Base-by-base conservation (phyloP, 2,329 filamentous ascomycete species). In the Cladosporium sphaerospermum region DNA sequence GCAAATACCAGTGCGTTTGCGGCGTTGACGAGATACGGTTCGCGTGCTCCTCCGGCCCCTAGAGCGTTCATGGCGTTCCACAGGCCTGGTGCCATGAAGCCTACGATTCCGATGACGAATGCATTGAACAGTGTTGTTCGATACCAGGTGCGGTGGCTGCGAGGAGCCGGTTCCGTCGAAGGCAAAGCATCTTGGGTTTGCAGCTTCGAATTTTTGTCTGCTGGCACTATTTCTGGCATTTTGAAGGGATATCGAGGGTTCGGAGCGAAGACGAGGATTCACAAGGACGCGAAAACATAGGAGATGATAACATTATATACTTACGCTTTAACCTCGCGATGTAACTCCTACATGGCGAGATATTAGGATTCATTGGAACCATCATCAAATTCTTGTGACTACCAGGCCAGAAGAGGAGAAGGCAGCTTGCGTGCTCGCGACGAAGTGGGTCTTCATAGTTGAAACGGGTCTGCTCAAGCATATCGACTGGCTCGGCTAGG, bases 41-140 rank as follows among this genome's bases (percentile, higher is more conserved):
- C 70, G 54, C 79, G 73, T 1, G 74, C 74, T 23, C 78, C 78
- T 37, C 78, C 78, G 1, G 77, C 78, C 13, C 78, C 78, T 4
- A 78, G 65, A 1, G 71, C 68, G 56, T 77, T 79, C 74, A 80
- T 78, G 1, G 78, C 78, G 61, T 78, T 80, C 78, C 78, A 81
- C 3, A 81, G 62, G 0, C 75, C 75, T 0, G 75, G 75, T 0
- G 73, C 73, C 34, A 77, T 67, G 58, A 79, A 80, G 1, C 76
- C 78, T 0, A 79, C 77, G 11, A 68, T 70, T 10, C 78, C 78
- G 43, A 79, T 78, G 13, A 80, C 68, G 45, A 74, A 75, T 37
- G 76, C 76, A 60, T 80, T 78, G 69, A 78, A 79, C 1, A 80
- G 69, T 0, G 76, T 78, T 2, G 71, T 72, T 48, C 71, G 75